Evolutionary conservation across 2,329 filamentous ascomycete species (phyloP).

Genomic region (Neonectria magnoliae): DNA sequence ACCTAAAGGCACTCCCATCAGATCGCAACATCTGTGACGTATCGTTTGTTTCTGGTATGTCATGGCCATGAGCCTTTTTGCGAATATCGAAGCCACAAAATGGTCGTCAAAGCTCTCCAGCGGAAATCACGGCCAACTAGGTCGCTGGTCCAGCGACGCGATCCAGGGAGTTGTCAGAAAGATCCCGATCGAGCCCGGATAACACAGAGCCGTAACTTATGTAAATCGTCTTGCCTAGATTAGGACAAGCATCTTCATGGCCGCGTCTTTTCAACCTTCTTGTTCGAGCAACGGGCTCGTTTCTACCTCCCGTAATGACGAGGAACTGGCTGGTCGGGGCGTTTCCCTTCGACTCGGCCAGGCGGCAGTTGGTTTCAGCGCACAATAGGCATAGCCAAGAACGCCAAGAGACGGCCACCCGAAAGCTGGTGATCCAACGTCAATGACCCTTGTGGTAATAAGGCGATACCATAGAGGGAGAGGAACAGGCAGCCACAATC

Average conservation of each 20-base stretch:
- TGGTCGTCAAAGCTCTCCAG: too few relatives aligned
- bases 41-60: neutral
- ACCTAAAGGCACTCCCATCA: neutral
- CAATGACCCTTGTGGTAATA: neutral
- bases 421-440: neutral
- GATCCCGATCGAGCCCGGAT: neutral
- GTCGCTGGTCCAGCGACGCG: neutral
- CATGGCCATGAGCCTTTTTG: too few relatives aligned
- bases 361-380: neutral
- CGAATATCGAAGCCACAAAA: neutral
- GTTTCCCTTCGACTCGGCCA: neutral
- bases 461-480: neutral
- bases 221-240: neutral
- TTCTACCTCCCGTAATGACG: too few relatives aligned
- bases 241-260: neutral
- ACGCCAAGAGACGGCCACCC: neutral
- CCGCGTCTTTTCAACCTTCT: neutral
- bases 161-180: neutral
- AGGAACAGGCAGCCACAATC: slow-evolving; percentile 1
- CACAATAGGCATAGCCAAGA: slow-evolving; percentile 6
- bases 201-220: neutral
- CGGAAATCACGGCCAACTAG: neutral
- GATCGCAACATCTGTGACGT: too few relatives aligned
- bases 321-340: neutral
- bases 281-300: neutral